phyloP scores from a whole-genome alignment of 2,329 filamentous ascomycete species.

The Fusarium falciforme region DNA sequence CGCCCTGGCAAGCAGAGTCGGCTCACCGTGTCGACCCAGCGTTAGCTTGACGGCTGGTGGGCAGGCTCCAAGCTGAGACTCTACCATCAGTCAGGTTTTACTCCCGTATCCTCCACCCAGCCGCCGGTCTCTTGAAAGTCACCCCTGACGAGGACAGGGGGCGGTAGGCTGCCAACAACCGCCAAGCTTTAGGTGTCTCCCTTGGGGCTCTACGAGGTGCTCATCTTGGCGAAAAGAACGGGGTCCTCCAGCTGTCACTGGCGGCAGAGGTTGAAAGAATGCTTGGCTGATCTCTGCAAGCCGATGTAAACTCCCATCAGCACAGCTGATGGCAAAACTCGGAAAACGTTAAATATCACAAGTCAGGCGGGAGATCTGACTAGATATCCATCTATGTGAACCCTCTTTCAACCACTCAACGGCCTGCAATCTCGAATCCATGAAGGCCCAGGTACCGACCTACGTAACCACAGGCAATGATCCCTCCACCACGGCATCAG shows the following conservation, averaged over 20 bases:
- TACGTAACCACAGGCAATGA: constrained; percentile 27
- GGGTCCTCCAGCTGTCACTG: background rate
- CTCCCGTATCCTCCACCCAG: background rate
- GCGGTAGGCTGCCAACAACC: constrained; percentile 5
- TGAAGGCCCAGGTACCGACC: background rate
- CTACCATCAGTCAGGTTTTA: constrained; percentile 1
- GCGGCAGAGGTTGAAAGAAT: background rate
- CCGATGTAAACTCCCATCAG: background rate
- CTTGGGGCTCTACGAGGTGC: background rate
- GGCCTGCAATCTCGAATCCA: background rate
- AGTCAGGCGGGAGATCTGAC: background rate
- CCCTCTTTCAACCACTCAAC: background rate
- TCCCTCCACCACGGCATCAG: constrained; percentile 16
- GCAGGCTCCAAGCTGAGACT: constrained; percentile 26
- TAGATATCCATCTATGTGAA: background rate
- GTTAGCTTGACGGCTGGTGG: constrained; percentile 30
- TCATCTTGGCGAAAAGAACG: constrained; percentile 2
- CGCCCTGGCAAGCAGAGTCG: background rate
- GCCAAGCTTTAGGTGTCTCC: constrained; percentile 12
- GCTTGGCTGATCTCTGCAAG: background rate
- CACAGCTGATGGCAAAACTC: background rate
- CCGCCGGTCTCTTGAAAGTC: constrained; percentile 19
- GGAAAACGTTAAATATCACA: background rate
- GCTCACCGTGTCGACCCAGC: constrained; percentile 28
- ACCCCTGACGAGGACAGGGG: constrained; percentile 28